These are phyloP conservation scores for Coprinellus aureogranulatus DNA, from an alignment of 768 basidiomycete species.

Conservation along the genomic window DNA sequence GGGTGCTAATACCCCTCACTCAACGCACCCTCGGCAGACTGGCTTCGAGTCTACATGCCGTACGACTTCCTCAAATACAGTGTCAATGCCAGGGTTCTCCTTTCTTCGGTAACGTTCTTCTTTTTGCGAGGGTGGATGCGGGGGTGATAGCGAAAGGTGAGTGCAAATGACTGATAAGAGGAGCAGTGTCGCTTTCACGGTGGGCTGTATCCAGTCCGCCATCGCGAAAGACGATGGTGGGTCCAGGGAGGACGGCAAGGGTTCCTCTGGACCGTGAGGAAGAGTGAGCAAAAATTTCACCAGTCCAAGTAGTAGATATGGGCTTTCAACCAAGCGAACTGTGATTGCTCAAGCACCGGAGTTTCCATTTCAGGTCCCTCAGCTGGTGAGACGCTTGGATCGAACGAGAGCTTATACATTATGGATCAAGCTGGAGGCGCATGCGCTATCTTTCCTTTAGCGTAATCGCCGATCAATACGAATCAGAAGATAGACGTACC, in stretches of 20 bases:
- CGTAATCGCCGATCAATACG: too few relatives aligned
- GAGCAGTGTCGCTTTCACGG: constrained; percentile 22
- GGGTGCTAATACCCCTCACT: neutral
- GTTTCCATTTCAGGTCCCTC: too few relatives aligned
- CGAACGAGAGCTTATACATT: too few relatives aligned
- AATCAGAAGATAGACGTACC: too few relatives aligned
- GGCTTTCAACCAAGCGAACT: too few relatives aligned
- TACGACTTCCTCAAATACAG: constrained; percentile 37
- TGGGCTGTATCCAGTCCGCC: neutral
- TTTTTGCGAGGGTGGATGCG: constrained; percentile 35
- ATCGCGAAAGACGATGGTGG: neutral
- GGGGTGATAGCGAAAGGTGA: constrained; percentile 36
- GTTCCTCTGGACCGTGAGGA: too few relatives aligned
- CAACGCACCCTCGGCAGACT: neutral
- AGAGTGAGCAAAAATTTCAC: too few relatives aligned
- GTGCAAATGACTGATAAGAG: constrained; percentile 31
- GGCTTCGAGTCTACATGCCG: neutral
- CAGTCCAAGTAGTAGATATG: too few relatives aligned
- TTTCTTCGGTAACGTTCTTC: constrained; percentile 27
- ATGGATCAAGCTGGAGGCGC: too few relatives aligned
- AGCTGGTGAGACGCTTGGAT: too few relatives aligned
- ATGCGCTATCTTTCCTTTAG: too few relatives aligned
- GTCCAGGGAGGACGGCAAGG: neutral
- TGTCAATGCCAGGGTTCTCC: constrained; percentile 19
- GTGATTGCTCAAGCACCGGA: too few relatives aligned